Evolutionary conservation across 148 eudicot genomes (phyloP), one percentile per base, ranked within the genome.

Genomic region (Chenopodium berlandieri): DNA sequence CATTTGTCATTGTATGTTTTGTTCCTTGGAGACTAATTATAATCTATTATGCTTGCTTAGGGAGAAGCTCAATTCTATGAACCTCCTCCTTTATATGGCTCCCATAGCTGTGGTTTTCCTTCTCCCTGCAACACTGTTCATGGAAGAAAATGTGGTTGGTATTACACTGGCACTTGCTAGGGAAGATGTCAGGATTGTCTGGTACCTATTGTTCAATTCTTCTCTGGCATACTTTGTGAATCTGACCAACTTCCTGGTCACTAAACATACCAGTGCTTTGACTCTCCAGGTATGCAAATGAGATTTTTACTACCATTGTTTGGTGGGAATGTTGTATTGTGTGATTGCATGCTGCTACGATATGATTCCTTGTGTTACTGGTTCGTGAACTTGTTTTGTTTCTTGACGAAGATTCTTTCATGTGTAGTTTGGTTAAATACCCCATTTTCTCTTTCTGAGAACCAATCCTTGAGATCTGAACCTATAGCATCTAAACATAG

Each of bases 191-290:
- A 90, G 86, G 88, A 94, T 94, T 74, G 82, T 94, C 48, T 93
- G 97, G 97, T 90, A 86, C 75, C 88, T 94, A 78, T 63, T 94
- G 67, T 94, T 94, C 91, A 94, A 94, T 84, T 94, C 98, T 75
- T 83, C 98, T 25, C 88, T 92, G 71, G 97, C 98, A 32, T 94
- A 94, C 86, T 92, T 91, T 82, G 98, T 94, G 86, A 94, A 94
- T 84, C 84, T 94, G 90, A 93, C 98, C 87, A 94, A 94, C 75
- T 94, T 94, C 88, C 82, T 94, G 90, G 98, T 94, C 83, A 94
- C 98, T 75, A 94, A 94, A 77, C 98, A 94, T 84, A 93, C 98
- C 63, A 94, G 98, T 89, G 98, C 98, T 68, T 87, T 94, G 76
- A 94, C 98, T 76, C 94, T 94, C 64, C 98, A 94, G 97, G 98